These are phyloP conservation scores for Barbarea vulgaris DNA, from an alignment of 345 rosid genomes.

Conservation along the genomic window DNA sequence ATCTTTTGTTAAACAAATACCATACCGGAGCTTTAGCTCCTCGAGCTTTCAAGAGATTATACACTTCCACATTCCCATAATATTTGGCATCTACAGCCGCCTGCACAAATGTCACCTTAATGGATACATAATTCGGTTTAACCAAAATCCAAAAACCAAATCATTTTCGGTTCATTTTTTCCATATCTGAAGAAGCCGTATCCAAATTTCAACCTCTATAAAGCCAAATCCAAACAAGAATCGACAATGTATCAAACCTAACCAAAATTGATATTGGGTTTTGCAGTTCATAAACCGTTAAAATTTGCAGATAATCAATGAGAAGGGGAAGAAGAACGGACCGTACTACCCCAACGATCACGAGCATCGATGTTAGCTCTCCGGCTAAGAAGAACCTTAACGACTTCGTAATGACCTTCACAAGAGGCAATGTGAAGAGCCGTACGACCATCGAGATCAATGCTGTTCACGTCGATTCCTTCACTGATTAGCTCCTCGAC, in stretches of 20 bases:
- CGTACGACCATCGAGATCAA: slow-evolving; percentile 94
- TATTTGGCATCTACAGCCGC: slow-evolving; percentile 92
- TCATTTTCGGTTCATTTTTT: not conserved
- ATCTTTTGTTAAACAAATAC: not conserved
- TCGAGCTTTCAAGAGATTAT: slow-evolving; percentile 81
- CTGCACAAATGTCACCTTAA: slow-evolving; percentile 45
- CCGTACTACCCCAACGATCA: slow-evolving; percentile 99
- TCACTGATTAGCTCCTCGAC: slow-evolving; percentile 74
- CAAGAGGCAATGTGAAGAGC: slow-evolving; percentile 95
- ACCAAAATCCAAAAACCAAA: not conserved
- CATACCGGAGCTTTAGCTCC: slow-evolving; percentile 90
- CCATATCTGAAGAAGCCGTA: not conserved
- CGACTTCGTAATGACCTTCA: slow-evolving; percentile 86
- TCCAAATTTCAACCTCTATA: not conserved
- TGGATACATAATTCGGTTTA: slow-evolving; percentile 7
- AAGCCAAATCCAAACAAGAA: not conserved
- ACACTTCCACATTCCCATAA: slow-evolving; percentile 80
- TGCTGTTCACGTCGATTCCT: slow-evolving; percentile 84
- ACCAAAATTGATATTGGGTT: not conserved
- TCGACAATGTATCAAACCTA: not conserved
- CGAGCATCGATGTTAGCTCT: slow-evolving; percentile 93
- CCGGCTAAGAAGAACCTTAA: slow-evolving; percentile 58
- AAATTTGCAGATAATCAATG: not conserved
- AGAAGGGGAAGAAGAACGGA: slow-evolving; percentile 34
- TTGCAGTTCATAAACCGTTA: not conserved